A percentile compares a stretch with the other conserved stretches of the same genome.
Conservation (phyloP, 495 filamentous ascomycete genomes). For the Aspergillus diversus region DNA sequence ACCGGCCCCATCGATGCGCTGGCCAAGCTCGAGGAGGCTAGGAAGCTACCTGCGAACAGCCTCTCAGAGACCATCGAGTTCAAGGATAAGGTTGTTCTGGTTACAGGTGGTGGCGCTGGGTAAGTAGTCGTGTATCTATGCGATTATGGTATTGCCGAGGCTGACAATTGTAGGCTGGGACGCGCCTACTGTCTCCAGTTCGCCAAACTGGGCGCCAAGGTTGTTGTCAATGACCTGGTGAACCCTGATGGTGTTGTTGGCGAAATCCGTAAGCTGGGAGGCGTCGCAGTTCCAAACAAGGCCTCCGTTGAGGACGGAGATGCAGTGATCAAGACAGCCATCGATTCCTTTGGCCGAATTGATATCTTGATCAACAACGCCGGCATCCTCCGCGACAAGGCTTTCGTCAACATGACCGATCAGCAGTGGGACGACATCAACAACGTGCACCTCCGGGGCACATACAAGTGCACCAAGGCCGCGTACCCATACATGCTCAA, state of each 20-base stretch:
- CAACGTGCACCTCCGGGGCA: constrained; percentile 90
- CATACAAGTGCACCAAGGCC: constrained; percentile 96
- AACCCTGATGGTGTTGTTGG: constrained; percentile 91
- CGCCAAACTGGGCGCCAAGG: constrained; percentile 82
- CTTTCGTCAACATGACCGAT: constrained; percentile 97
- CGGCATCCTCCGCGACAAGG: constrained; percentile 96
- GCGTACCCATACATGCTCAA: constrained; percentile 98
- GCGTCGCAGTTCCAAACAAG: constrained; percentile 91
- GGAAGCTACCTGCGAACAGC: constrained; percentile 74
- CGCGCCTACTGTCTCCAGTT: constrained; percentile 92
- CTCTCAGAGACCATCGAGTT: constrained; percentile 81
- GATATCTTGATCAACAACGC: constrained; percentile 98
- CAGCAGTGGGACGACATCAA: constrained; percentile 90
- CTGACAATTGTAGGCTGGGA: constrained; percentile 61
- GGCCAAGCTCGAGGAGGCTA: constrained; percentile 79
- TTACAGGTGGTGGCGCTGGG: constrained; percentile 88
- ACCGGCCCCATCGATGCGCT: constrained; percentile 89
- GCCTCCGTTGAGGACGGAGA: constrained; percentile 94
- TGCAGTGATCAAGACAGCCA: constrained; percentile 85
- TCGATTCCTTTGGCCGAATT: constrained; percentile 91
- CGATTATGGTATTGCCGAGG: too few species aligned
- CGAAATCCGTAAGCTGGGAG: constrained; percentile 89
- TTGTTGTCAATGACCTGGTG: constrained; percentile 93
- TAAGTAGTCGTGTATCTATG: too few species aligned
- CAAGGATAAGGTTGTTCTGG: constrained; percentile 85